Evolutionary conservation across 371 early-diverging fungal species (phyloP), one percentile per base, ranked within the genome.

Genomic region (Zychaea mexicana): DNA sequence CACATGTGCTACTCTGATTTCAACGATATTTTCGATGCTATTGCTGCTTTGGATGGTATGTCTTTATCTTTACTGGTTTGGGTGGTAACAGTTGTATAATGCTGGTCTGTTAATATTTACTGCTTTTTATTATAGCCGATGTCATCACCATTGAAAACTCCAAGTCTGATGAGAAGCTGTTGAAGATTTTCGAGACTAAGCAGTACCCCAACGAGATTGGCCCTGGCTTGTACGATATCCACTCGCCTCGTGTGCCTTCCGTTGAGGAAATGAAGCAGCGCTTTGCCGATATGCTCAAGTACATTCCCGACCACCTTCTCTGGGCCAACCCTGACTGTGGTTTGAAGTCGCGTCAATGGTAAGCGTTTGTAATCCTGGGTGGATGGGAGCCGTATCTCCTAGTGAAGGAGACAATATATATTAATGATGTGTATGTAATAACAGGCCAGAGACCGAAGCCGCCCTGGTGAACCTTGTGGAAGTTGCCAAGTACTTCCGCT

Each of bases 291-390:
- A 87, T 96, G 84, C 81, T 91, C 70, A 86, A 90, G 82, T 91
- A 92, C 85, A 72, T 89, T 52, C 83, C 85, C 52, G 75, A 82
- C n/a, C 82, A 91, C 60, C 84, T 86, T 64, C 77, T 96, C 49
- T 98, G 98, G 98, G 88, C 95, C 69, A 98, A 98, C 88, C 98
- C 98, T 61, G 98, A 98, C 84, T 98, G 98, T 79, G 98, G 98
- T 67, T 85, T 97, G 60, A 98, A 98, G 90, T 96, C 97, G 61
- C 90, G 98, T 72, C 92, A 89, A 56, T 97, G 96, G 95, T 66
- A 62, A 19, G 60, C 49, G 22, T 31, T 21, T 22, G 1, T 39
- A 87, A 87, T 24, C 89, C 90, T 76, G 85, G 90, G 55, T 88
- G 87, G 2, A 71, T 55, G 24, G 6, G 36, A 2, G 42, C n/a